Conservation (phyloP, 1,284 basidiomycete species). For the Fomitopsis pinicola region DNA sequence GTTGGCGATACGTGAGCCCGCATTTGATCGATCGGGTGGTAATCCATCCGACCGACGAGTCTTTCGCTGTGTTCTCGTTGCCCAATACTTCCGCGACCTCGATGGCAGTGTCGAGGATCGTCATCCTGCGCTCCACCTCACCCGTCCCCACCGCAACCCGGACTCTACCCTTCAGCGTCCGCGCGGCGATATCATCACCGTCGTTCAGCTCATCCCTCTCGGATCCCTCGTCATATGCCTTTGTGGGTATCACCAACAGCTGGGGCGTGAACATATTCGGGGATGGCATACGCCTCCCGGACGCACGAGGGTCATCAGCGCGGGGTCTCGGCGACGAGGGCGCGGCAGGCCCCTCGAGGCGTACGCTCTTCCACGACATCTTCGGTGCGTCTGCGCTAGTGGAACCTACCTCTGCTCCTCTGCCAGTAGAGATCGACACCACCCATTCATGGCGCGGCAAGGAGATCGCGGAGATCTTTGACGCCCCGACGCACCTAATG, state of each 20-base stretch:
- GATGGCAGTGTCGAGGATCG: conserved; percentile 36
- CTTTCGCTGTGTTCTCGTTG: conserved; percentile 53
- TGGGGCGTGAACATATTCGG: conserved; percentile 66
- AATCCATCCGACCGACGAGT: conserved; percentile 51
- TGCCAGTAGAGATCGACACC: conserved; percentile 14
- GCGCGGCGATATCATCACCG: conserved; percentile 45
- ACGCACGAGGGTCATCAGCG: conserved; percentile 39
- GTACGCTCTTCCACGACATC: conserved; percentile 80
- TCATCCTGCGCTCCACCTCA: conserved; percentile 47
- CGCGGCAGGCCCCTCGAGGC: conserved; percentile 27
- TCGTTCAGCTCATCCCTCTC: conserved; percentile 25
- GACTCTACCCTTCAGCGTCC: conserved; percentile 57
- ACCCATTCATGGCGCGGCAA: conserved; percentile 34
- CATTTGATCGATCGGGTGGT: conserved; percentile 41
- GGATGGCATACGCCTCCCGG: conserved; percentile 39
- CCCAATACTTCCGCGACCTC: conserved; percentile 24
- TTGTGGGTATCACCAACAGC: conserved; percentile 63
- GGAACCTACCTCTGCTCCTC: conserved; percentile 22
- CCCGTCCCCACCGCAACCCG: conserved; percentile 37
- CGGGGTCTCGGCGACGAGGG: conserved; percentile 37
- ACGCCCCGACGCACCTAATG: conserved; percentile 75
- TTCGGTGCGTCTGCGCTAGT: conserved; percentile 69
- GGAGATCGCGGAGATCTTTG: conserved; percentile 52
- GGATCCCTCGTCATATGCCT: conserved; percentile 37
- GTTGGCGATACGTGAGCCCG: conserved; percentile 49